Evolutionary conservation across 805 yeast species (phyloP).

Genomic region (Lipomyces yamadae): DNA sequence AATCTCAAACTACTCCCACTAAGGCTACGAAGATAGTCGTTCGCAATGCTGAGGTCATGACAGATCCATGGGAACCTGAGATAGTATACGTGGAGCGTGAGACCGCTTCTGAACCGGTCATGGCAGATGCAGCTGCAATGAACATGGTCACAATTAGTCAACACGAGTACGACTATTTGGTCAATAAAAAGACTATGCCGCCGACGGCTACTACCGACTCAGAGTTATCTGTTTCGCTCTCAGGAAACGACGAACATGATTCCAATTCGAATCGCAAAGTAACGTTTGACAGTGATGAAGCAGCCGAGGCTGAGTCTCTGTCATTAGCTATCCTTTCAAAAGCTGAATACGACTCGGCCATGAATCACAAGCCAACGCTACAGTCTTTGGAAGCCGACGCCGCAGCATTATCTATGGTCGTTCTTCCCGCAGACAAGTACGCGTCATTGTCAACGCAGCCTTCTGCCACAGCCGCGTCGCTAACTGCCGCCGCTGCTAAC

Average conservation of each 20-base stretch:
- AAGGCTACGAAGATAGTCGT: constrained; percentile 1
- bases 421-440: constrained; percentile 40
- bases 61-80: constrained; percentile 28
- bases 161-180: constrained; percentile 15
- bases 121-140: constrained; percentile 30
- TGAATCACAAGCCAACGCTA: constrained; percentile 11
- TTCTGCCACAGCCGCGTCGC: neutral
- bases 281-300: constrained; percentile 11
- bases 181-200: constrained; percentile 5
- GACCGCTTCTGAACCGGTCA: constrained; percentile 13
- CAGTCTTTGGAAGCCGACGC: constrained; percentile 22
- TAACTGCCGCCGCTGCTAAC: constrained; percentile 2
- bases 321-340: neutral
- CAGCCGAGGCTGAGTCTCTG: constrained; percentile 9
- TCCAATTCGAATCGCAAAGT: constrained; percentile 18
- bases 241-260: constrained; percentile 38
- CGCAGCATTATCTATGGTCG: constrained; percentile 11
- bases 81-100: constrained; percentile 3
- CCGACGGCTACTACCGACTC: constrained; percentile 22
- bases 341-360: constrained; percentile 24
- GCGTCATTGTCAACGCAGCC: constrained; percentile 29
- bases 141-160: constrained; percentile 18
- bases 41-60: constrained; percentile 20
- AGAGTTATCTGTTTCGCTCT: constrained; percentile 21
- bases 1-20: constrained; percentile 19